A percentile compares a stretch with the other conserved stretches of the same genome.
phyloP scores from a whole-genome alignment of 1,284 basidiomycete genomes.

The Cutaneotrichosporon sp. region DNA sequence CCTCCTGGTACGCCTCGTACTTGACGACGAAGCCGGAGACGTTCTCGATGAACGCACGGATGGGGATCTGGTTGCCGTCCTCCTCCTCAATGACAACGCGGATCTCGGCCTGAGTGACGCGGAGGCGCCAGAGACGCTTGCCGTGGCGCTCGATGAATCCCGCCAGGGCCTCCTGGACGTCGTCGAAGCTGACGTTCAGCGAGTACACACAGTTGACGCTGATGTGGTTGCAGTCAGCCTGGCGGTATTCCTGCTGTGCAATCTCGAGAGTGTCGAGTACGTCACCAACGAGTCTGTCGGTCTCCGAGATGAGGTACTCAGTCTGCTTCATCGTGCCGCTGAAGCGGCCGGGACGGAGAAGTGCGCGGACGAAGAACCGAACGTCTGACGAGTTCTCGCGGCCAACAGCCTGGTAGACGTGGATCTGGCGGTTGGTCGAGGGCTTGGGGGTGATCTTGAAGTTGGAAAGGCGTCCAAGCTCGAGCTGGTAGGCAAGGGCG shows the following conservation, averaged over 20 bases:
- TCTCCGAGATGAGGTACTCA: conserved; percentile 97
- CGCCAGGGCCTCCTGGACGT: conserved; percentile 90
- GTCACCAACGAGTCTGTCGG: conserved; percentile 91
- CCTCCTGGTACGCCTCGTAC: conserved; percentile 98
- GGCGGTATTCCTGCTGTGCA: conserved; percentile 78
- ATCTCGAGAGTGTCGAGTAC: conserved; percentile 94
- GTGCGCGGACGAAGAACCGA: conserved; percentile 95
- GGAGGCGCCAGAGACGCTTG: conserved; percentile 94
- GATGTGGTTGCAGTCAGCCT: conserved; percentile 93
- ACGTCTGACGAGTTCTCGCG: conserved; percentile 94
- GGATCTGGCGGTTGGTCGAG: conserved; percentile 91
- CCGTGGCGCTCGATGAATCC: conserved; percentile 99
- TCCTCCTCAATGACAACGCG: conserved; percentile 89
- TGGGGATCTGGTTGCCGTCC: conserved; percentile 88
- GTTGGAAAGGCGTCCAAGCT: conserved; percentile 92
- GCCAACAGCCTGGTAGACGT: conserved; percentile 94
- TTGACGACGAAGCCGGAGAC: conserved; percentile 98
- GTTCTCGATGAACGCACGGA: conserved; percentile 97
- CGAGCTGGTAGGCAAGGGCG: conserved; percentile 96
- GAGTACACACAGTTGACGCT: conserved; percentile 99
- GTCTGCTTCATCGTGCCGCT: conserved; percentile 87
- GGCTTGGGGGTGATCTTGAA: conserved; percentile 94
- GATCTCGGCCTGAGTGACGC: conserved; percentile 95
- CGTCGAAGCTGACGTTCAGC: conserved; percentile 90
- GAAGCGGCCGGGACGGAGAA: conserved; percentile 92